Evolutionary conservation across 1,284 basidiomycete species (phyloP), one percentile per base, ranked within the genome.

Genomic region (Amylostereum chailletii): DNA sequence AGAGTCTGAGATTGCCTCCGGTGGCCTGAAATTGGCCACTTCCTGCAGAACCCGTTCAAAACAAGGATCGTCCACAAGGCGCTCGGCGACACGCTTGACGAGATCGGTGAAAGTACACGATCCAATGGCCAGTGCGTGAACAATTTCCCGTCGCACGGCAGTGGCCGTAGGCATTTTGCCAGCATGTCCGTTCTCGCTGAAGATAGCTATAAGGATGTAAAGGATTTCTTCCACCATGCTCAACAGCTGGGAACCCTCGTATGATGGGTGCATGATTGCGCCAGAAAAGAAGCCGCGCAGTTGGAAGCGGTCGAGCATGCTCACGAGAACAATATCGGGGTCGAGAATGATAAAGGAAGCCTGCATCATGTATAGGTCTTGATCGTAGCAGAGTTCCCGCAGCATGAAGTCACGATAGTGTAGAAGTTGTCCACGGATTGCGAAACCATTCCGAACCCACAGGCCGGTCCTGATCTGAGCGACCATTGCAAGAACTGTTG

Each of bases 391-490:
- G 7, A 93, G 79, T 65, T 98, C 96, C 31, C 95, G 86, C 48
- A 98, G 80, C 76, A 90, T 89, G 63, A 93, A 93, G 64, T 99
- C 95, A 40, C 94, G 87, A 65, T 99, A 99, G 65, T 99, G 94
- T 49, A 95, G 76, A n/a, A 94, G 77, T 64, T 99, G 96, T 1
- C 92, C 91, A 2, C 95, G 86, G 57, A 99, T 94, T 4, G 89
- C 90, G 58, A 94, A 91, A 2, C 96, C 96, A 58, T 99, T 99
- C 48, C 95, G 86, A 3, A 97, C 94, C 96, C 96, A 99, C 26
- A 98, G 76, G 2, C 94, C 94, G 2, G 91, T 88, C 11, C 94
- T 82, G 49, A 98, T 94, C 66, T 99, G 96, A 0, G 95, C 92
- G 34, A 98, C 84, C 76, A 93, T 89, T 0, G 86, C 78, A 26